Percentiles rank a stretch among this genome's conserved stretches.
Conservation (phyloP, 1,284 basidiomycete genomes). For the Trametes hirsuta region DNA sequence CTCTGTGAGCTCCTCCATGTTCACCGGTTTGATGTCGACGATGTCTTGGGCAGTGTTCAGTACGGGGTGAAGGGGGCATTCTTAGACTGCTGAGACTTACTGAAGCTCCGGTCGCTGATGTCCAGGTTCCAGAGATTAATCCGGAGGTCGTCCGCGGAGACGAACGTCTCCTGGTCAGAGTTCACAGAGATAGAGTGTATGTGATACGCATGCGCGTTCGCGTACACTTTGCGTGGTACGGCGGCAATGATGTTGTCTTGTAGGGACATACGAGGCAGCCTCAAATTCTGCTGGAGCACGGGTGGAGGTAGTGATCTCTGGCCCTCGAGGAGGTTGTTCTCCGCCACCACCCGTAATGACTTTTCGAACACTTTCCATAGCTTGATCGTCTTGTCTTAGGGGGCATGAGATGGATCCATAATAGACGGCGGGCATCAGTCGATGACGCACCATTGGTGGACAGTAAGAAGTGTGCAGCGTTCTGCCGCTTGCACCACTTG, state of each 20-base stretch:
- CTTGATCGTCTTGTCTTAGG: slow-evolving; percentile 98
- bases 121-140: slow-evolving; percentile 99
- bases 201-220: slow-evolving; percentile 99
- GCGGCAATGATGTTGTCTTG: slow-evolving; percentile 99
- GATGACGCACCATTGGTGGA: slow-evolving; percentile 87
- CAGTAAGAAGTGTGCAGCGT: slow-evolving; percentile 94
- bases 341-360: slow-evolving; percentile 92
- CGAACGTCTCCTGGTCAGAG: slow-evolving; percentile 99
- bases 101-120: slow-evolving; percentile 99
- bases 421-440: neutral
- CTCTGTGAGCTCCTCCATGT: slow-evolving; percentile 99
- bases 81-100: slow-evolving; percentile 56
- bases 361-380: slow-evolving; percentile 99
- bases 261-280: slow-evolving; percentile 87
- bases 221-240: slow-evolving; percentile 97
- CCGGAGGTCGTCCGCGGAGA: slow-evolving; percentile 95
- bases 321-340: slow-evolving; percentile 93
- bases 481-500: slow-evolving; percentile 99
- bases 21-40: slow-evolving; percentile 99
- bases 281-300: slow-evolving; percentile 58
- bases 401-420: neutral
- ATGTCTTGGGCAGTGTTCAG: slow-evolving; percentile 72
- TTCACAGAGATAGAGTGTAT: slow-evolving; percentile 99
- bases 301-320: slow-evolving; percentile 69
- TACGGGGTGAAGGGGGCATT: neutral